Evolutionary conservation across 257 asterid genomes (phyloP).

Genomic region (Forsythia viridissima): DNA sequence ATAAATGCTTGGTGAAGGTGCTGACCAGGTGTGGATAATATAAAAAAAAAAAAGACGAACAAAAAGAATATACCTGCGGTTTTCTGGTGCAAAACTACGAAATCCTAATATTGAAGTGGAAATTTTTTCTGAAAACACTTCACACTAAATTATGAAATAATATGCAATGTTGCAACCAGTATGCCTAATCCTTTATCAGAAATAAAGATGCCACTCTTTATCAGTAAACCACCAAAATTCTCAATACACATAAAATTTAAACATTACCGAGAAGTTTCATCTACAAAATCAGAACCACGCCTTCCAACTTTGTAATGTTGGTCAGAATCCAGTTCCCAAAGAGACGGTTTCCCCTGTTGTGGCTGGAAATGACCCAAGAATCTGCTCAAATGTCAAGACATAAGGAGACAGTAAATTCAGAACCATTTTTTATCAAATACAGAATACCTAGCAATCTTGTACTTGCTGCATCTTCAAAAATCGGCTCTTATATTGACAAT

Average conservation of each 20-base stretch:
- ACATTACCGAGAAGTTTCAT: slow-evolving; percentile 58
- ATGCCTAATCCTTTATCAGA: not conserved
- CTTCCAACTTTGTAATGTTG: slow-evolving; percentile 67
- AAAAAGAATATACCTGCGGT: not conserved
- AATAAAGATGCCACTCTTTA: not conserved
- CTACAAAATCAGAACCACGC: slow-evolving; percentile 56
- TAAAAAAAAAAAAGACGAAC: not conserved
- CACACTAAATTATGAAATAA: not conserved
- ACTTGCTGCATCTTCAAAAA: not conserved
- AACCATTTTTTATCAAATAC: not conserved
- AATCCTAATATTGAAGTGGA: not conserved
- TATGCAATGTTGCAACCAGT: not conserved
- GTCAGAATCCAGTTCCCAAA: slow-evolving; percentile 92
- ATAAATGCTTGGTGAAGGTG: not conserved
- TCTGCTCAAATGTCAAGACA: slow-evolving; percentile 42
- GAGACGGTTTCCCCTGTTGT: slow-evolving; percentile 76
- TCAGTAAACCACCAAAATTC: slow-evolving; percentile 4
- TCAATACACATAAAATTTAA: not conserved
- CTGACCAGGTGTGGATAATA: not conserved
- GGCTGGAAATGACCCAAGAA: slow-evolving; percentile 97
- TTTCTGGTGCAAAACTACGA: not conserved
- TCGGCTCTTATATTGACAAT: not conserved
- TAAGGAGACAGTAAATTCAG: slow-evolving; percentile 15
- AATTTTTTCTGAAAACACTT: not conserved
- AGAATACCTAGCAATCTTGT: not conserved